A percentile compares a stretch with the other conserved stretches of the same genome.
Conservation (phyloP, 352 stramenopile species). For the Phytophthora pseudosyringae region DNA sequence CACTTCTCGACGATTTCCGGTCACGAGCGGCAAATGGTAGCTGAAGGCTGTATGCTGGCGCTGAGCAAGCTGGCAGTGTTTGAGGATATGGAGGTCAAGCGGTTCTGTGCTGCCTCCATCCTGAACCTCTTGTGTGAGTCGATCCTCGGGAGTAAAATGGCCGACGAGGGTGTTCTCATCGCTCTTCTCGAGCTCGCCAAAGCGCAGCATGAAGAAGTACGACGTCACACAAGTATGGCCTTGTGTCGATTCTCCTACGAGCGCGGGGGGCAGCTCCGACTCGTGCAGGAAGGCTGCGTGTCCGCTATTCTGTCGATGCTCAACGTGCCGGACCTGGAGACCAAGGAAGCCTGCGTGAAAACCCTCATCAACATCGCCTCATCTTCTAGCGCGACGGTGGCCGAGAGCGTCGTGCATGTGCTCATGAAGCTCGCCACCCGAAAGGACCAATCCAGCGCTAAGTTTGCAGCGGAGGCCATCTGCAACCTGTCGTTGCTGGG, state of each 20-base stretch:
- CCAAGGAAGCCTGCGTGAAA: conserved; percentile 87
- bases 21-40: conserved; percentile 80
- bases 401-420: conserved; percentile 79
- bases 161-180: conserved; percentile 78
- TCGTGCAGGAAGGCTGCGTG: conserved; percentile 84
- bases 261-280: conserved; percentile 62
- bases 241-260: conserved; percentile 88
- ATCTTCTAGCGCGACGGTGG: conserved; percentile 58
- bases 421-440: conserved; percentile 80
- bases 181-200: conserved; percentile 81
- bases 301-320: conserved; percentile 88
- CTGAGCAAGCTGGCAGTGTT: conserved; percentile 76
- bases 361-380: conserved; percentile 87
- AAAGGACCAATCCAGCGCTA: conserved; percentile 60
- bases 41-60: conserved; percentile 75
- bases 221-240: conserved; percentile 84
- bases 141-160: conserved; percentile 55
- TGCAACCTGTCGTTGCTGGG: conserved; percentile 81
- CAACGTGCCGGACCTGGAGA: conserved; percentile 79
- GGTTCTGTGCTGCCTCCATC: conserved; percentile 83
- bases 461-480: conserved; percentile 75
- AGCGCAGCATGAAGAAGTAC: conserved; percentile 79
- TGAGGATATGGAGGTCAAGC: conserved; percentile 85
- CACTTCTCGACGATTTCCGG: conserved; percentile 72
- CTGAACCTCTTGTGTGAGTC: conserved; percentile 76